These are phyloP conservation scores for Coniferiporia sulphurascens DNA, from an alignment of 1,284 basidiomycete species.

Conservation along the genomic window DNA sequence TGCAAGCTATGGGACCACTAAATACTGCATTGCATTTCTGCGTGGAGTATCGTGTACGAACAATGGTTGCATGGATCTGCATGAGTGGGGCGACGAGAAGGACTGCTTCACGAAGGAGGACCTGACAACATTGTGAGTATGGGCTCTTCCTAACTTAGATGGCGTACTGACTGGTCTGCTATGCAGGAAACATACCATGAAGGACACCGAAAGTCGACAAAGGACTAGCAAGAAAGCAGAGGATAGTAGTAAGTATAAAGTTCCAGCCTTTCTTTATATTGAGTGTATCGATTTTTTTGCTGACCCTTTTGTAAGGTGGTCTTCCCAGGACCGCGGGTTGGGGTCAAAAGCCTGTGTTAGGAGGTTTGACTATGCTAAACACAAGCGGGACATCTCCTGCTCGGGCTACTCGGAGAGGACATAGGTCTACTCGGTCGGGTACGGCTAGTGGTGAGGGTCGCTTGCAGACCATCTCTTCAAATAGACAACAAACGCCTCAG, in stretches of 20 bases:
- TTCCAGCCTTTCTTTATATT: constrained; percentile 3
- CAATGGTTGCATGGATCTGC: constrained; percentile 88
- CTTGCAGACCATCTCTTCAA: neutral
- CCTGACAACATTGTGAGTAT: constrained; percentile 76
- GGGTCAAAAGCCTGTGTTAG: constrained; percentile 52
- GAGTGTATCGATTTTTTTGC: constrained; percentile 24
- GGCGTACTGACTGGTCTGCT: constrained; percentile 20
- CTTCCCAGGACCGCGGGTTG: constrained; percentile 83
- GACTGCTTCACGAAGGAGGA: constrained; percentile 96
- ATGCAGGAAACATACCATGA: constrained; percentile 79
- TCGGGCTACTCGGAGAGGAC: constrained; percentile 21
- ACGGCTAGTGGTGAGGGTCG: constrained; percentile 3
- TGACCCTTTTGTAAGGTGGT: constrained; percentile 33
- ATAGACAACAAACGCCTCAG: constrained; percentile 26
- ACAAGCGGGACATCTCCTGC: constrained; percentile 25
- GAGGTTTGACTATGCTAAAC: constrained; percentile 25
- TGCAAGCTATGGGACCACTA: constrained; percentile 94
- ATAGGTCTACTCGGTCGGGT: constrained; percentile 10
- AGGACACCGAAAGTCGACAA: constrained; percentile 68
- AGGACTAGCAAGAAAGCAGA: constrained; percentile 48
- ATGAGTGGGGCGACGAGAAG: constrained; percentile 98
- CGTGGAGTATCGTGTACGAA: constrained; percentile 85
- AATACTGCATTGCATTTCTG: constrained; percentile 97
- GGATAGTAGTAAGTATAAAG: constrained; percentile 47
- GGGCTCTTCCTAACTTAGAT: neutral